A percentile compares a stretch with the other conserved stretches of the same genome.
These are phyloP conservation scores for Epicoccum nigrum DNA, from an alignment of 2,329 filamentous ascomycete species.

Conservation along the genomic window DNA sequence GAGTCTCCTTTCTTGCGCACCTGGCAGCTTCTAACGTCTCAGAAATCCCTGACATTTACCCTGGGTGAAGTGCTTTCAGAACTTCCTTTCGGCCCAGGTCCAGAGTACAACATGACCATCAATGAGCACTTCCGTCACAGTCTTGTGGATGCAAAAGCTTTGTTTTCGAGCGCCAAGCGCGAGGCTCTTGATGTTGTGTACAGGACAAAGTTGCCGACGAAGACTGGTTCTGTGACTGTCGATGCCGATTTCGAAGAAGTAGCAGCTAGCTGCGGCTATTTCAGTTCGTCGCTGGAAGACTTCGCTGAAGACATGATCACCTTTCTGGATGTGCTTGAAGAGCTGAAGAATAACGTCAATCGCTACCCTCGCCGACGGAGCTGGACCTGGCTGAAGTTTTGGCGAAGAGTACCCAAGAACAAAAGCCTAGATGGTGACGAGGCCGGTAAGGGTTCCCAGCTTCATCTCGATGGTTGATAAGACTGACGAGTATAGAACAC, in stretches of 20 bases:
- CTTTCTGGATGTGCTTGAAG: constrained; percentile 83
- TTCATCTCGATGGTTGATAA: neutral
- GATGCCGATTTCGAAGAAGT: constrained; percentile 97
- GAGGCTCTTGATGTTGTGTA: constrained; percentile 82
- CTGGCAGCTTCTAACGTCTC: constrained; percentile 26
- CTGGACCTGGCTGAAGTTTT: constrained; percentile 89
- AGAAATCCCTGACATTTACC: constrained; percentile 90
- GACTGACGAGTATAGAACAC: constrained; percentile 28
- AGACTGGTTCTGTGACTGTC: constrained; percentile 71
- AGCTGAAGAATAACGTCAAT: constrained; percentile 75
- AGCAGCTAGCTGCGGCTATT: constrained; percentile 95
- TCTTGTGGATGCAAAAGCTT: constrained; percentile 75
- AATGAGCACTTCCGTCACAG: constrained; percentile 83
- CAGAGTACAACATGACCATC: constrained; percentile 71
- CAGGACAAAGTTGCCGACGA: constrained; percentile 74
- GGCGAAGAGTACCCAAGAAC: constrained; percentile 55
- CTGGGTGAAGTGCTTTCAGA: constrained; percentile 87
- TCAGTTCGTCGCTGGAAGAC: constrained; percentile 87
- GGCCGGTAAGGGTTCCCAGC: constrained; percentile 23
- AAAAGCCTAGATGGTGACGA: constrained; percentile 19
- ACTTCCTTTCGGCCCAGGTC: constrained; percentile 75
- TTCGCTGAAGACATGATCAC: constrained; percentile 88
- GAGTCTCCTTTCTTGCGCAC: constrained; percentile 13
- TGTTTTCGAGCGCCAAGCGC: constrained; percentile 78
- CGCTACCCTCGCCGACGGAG: constrained; percentile 66